Evolutionary conservation across 805 yeast genomes (phyloP).

Genomic region (Spathaspora arborariae): DNA sequence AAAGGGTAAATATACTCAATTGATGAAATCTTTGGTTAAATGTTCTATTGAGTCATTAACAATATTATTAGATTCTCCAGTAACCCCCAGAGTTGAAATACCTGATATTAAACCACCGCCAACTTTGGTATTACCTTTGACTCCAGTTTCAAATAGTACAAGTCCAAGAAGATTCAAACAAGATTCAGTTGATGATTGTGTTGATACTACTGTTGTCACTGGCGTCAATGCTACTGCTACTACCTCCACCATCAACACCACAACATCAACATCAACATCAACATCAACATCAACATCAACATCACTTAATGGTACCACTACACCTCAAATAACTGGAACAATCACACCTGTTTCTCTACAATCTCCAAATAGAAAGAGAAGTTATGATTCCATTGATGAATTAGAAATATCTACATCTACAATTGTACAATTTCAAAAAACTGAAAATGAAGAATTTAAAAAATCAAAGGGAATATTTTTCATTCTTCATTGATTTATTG

Average conservation of each 20-base stretch:
- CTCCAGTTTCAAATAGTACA: conserved; percentile 23
- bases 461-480: conserved; percentile 22
- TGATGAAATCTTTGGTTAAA: conserved; percentile 33
- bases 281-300: not conserved
- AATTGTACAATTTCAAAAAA: conserved; percentile 2
- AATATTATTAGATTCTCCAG: conserved; percentile 16
- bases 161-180: conserved; percentile 14
- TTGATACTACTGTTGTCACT: not conserved
- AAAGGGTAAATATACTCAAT: conserved; percentile 28
- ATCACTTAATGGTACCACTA: not conserved
- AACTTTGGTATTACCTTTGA: conserved; percentile 18
- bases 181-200: not conserved
- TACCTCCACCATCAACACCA: not conserved
- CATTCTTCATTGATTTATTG: conserved; percentile 10
- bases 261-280: not conserved
- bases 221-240: not conserved
- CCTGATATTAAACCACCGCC: conserved; percentile 4
- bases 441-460: conserved; percentile 16
- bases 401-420: conserved; percentile 9
- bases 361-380: conserved; percentile 8
- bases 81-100: conserved; percentile 29
- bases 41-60: conserved; percentile 26
- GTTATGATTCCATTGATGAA: conserved; percentile 9
- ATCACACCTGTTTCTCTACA: conserved; percentile 8
- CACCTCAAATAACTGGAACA: conserved; percentile 1